Percentiles rank a stretch among this genome's conserved stretches.
Evolutionary conservation across 352 stramenopile genomes (phyloP).

Genomic region (Phytophthora sansomeana): DNA sequence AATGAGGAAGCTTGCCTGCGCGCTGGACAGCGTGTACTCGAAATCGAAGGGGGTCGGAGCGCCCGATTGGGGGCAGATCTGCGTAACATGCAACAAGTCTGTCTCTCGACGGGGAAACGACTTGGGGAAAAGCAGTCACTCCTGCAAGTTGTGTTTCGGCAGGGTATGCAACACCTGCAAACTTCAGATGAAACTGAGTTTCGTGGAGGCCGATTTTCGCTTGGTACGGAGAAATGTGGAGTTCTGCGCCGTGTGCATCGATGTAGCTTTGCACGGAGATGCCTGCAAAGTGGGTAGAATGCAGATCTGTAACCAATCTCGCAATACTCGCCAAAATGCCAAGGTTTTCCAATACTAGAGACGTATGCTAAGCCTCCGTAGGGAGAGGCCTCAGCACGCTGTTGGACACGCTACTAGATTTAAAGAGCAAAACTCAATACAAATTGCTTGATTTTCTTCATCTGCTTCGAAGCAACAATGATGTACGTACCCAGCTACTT

Average conservation of each 20-base stretch:
- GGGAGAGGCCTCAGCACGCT: neutral
- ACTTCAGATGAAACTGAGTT: constrained; percentile 32
- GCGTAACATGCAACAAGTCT: constrained; percentile 9
- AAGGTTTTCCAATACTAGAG: neutral
- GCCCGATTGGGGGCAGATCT: constrained; percentile 3
- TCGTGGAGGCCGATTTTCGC: constrained; percentile 23
- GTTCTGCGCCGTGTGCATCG: constrained; percentile 25
- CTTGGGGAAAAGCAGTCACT: constrained; percentile 27
- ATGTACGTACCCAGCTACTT: no score
- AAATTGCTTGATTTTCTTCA: neutral
- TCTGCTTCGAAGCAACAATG: no score
- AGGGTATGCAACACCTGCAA: constrained; percentile 21
- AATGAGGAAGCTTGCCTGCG: constrained; percentile 14
- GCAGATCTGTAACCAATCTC: constrained; percentile 1
- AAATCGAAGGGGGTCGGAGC: neutral
- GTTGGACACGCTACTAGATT: neutral
- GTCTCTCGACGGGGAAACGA: constrained; percentile 31
- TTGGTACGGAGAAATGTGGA: constrained; percentile 33
- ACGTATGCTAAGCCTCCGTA: neutral
- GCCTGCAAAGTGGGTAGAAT: neutral
- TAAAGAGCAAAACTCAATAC: neutral
- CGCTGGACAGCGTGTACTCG: constrained; percentile 3
- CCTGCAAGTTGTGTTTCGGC: constrained; percentile 17
- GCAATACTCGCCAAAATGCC: neutral
- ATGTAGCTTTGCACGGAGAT: neutral